Conservation (phyloP, 805 yeast species). For the Metschnikowia shivogae region DNA sequence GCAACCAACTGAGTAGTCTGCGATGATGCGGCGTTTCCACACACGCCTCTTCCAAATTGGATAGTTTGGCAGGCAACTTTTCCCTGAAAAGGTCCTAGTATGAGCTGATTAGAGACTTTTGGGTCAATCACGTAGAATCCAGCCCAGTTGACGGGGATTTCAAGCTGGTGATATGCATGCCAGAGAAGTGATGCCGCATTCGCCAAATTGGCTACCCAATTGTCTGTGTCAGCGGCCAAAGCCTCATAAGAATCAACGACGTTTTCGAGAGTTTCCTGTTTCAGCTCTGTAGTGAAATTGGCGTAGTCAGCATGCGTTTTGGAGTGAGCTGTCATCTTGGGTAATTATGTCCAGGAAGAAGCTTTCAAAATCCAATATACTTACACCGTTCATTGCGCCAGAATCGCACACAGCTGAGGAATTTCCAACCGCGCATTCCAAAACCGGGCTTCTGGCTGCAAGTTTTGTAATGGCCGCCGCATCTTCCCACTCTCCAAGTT, state of each 20-base stretch:
- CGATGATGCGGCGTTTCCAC: constrained; percentile 74
- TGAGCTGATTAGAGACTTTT: constrained; percentile 39
- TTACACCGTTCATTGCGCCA: constrained; percentile 5
- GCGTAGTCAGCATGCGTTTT: constrained; percentile 69
- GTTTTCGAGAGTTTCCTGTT: constrained; percentile 54
- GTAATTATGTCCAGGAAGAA: background rate
- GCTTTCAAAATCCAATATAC: constrained; percentile 2
- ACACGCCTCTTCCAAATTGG: constrained; percentile 77
- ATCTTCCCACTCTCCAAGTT: constrained; percentile 10
- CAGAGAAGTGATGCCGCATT: constrained; percentile 84
- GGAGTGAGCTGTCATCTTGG: constrained; percentile 6
- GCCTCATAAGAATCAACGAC: constrained; percentile 63
- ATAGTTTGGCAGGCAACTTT: constrained; percentile 93
- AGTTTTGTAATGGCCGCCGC: constrained; percentile 9
- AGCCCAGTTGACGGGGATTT: constrained; percentile 75
- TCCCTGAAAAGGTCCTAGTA: constrained; percentile 93
- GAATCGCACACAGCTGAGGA: constrained; percentile 12
- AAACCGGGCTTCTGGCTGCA: constrained; percentile 9
- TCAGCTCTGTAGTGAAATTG: constrained; percentile 41
- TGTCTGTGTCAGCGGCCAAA: constrained; percentile 54
- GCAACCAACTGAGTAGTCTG: constrained; percentile 67
- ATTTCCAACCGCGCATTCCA: constrained; percentile 15
- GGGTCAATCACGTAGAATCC: constrained; percentile 73
- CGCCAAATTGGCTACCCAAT: constrained; percentile 88
- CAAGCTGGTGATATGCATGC: constrained; percentile 74